Evolutionary conservation across 306 rosid genomes (phyloP).

Genomic region (Cicer bijugum): DNA sequence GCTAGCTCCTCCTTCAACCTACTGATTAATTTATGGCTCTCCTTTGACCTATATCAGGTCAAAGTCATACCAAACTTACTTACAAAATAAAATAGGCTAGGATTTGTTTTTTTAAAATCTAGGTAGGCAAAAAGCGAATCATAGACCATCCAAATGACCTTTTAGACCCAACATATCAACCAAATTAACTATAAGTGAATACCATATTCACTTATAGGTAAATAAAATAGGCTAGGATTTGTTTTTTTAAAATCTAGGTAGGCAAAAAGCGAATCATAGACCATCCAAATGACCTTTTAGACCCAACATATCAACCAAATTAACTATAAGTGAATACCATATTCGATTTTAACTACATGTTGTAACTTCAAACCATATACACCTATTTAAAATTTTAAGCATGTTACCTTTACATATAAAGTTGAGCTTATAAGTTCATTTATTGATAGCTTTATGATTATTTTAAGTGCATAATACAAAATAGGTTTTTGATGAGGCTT

Average conservation of each 20-base stretch:
- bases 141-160: neutral
- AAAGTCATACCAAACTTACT: neutral
- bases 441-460: neutral
- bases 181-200: neutral
- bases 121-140: neutral
- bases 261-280: neutral
- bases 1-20: constrained; percentile 9
- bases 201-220: no score
- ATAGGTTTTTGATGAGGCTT: neutral
- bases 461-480: neutral
- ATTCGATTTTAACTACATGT: neutral
- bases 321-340: neutral
- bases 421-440: neutral
- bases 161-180: neutral
- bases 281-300: neutral
- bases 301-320: neutral
- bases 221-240: neutral
- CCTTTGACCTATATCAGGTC: neutral
- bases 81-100: neutral
- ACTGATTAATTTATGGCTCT: neutral
- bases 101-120: neutral
- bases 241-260: neutral
- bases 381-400: neutral
- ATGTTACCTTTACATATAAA: neutral
- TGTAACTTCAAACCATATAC: neutral